Evolutionary conservation across 2,329 filamentous ascomycete genomes (phyloP).

Genomic region (Penicillium sp.): DNA sequence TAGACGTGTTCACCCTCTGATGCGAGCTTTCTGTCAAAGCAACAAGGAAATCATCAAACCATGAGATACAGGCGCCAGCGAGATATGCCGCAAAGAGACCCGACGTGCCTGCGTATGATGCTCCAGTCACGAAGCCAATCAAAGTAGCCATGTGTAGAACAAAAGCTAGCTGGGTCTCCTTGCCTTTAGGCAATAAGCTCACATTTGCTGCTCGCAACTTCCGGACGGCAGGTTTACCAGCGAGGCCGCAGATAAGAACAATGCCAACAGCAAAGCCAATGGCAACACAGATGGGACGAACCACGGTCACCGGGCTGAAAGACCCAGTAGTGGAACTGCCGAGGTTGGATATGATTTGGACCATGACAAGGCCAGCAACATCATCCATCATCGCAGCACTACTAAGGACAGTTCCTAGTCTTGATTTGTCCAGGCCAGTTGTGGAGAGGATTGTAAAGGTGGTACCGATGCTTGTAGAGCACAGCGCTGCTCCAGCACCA

Average conservation of each 20-base stretch:
- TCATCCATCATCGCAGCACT: slow-evolving; percentile 31
- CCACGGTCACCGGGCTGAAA: slow-evolving; percentile 51
- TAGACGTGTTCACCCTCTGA: neutral
- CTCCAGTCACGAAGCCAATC: slow-evolving; percentile 54
- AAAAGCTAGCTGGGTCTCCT: slow-evolving; percentile 41
- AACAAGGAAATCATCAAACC: slow-evolving; percentile 51
- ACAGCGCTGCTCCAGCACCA: slow-evolving; percentile 73
- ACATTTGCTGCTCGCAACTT: slow-evolving; percentile 13
- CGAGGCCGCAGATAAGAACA: slow-evolving; percentile 36
- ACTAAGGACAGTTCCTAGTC: slow-evolving; percentile 67
- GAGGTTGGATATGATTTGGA: slow-evolving; percentile 74
- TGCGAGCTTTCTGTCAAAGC: neutral
- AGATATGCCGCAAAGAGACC: slow-evolving; percentile 64
- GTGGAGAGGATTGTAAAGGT: slow-evolving; percentile 70
- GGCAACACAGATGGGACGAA: slow-evolving; percentile 60
- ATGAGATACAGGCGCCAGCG: slow-evolving; percentile 59
- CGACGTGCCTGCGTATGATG: slow-evolving; percentile 62
- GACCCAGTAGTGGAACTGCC: slow-evolving; percentile 45
- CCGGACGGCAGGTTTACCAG: slow-evolving; percentile 21
- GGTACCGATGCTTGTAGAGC: slow-evolving; percentile 76
- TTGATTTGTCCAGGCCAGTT: slow-evolving; percentile 60
- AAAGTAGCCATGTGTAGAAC: slow-evolving; percentile 53
- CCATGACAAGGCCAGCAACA: slow-evolving; percentile 70
- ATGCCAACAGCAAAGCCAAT: slow-evolving; percentile 41
- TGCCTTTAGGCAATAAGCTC: slow-evolving; percentile 19